phyloP scores from a whole-genome alignment of 345 rosid genomes.

The Eucalyptus sp. region DNA sequence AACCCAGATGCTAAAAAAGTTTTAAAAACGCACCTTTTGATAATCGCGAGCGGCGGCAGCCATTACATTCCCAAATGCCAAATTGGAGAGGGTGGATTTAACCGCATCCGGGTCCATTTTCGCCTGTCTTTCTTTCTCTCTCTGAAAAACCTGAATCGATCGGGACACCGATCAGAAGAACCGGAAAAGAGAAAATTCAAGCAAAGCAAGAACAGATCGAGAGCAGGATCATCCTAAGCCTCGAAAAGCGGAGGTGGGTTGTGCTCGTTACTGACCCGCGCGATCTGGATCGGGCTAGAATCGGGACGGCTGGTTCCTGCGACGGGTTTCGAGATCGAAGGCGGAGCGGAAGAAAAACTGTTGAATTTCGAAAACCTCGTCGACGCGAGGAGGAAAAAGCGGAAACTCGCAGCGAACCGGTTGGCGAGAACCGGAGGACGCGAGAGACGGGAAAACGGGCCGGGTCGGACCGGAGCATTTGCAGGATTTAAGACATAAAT shows the following conservation, averaged over 20 bases:
- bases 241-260: not conserved
- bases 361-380: not conserved
- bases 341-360: not conserved
- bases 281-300: not conserved
- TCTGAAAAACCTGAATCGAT: not conserved
- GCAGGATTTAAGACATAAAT: not conserved
- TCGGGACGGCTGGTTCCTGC: not conserved
- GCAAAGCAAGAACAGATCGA: not conserved
- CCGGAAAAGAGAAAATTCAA: not conserved
- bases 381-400: not conserved
- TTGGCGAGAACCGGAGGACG: not conserved
- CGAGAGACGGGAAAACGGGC: not conserved
- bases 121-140: not conserved
- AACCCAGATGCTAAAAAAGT: not conserved
- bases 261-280: not conserved
- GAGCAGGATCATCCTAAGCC: not conserved
- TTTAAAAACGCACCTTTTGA: constrained; percentile 34
- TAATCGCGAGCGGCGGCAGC: constrained; percentile 99
- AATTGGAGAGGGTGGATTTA: constrained; percentile 72
- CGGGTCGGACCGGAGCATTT: not conserved
- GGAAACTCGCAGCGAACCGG: not conserved
- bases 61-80: constrained; percentile 88
- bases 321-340: not conserved
- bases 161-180: not conserved
- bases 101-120: constrained; percentile 87